Base-by-base conservation (phyloP, 2,329 filamentous ascomycete genomes). In the Huntiella bhutanensis region DNA sequence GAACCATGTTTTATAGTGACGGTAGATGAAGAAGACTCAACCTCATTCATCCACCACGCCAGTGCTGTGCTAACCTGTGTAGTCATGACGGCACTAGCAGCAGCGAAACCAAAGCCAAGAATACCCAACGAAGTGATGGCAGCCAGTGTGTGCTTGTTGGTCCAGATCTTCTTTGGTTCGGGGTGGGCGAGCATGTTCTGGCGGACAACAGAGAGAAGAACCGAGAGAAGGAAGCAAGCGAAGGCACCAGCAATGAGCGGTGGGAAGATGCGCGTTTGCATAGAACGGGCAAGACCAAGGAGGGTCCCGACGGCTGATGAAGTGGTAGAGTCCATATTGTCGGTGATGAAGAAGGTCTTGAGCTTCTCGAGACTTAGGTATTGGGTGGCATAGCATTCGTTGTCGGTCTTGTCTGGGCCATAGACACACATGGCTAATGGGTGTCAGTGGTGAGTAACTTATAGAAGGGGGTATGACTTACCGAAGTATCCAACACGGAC, bases 401-500 rank as follows among this genome's bases (percentile, higher is more conserved):
- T 38, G 41, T 46, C 39, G 32, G 33, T 43, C 41, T 19, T 44
- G 17, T 33, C 35, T 8, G 48, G 48, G 28, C 48, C 48, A 11
- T 47, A 44, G 13, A 50, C 45, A 16, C 48, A 50, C 48, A 50
- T 50, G 3, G 44, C 48, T 50, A 8, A 10, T 33, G 19, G 4
- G 5, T 7, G 46, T 43, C 19, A 43, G 46, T 22, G 8, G 10
- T 17, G 28, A 19, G 15, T n/a, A 33, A 15, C 13, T 32, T 17
- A 7, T 2, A 41, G n/a, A 17, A 8, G 12, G 13, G n/a, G 16
- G 22, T 33, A 13, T 22, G 13, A 45, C 48, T 41, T 47, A 50
- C 48, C 48, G 22, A 50, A 50, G 36, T 50, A 50, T 2, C 48
- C 48, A 5, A 50, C 44, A 2, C 48, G 48, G 5, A 50, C 45